Base-by-base conservation (phyloP, 1,284 basidiomycete genomes). In the Lentinus polychrous region DNA sequence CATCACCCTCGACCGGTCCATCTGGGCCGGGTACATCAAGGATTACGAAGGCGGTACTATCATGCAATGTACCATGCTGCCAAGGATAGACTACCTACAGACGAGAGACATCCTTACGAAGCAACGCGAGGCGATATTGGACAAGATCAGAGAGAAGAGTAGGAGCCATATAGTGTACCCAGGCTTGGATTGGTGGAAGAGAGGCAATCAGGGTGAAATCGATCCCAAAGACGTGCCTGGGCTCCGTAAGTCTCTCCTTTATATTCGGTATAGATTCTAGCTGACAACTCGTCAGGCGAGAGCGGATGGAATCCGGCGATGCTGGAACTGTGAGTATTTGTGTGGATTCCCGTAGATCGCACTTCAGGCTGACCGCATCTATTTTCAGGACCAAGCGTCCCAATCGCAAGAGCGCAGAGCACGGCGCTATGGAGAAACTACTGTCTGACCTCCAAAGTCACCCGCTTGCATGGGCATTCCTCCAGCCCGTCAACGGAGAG, bases 11-110 rank as follows among this genome's bases (percentile, higher is more conserved):
- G 86, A 90, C 50, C 81, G 94, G 35, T 84, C 91, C 1, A 76
- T 89, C 2, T 99, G 96, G 96, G 94, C 95, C 0, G 96, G 95
- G 1, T 99, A 99, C 66, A 99, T 99, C 81, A 99, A 99, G 67
- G 96, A 99, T 66, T 99, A 99, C 67, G 96, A 99, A 65, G 96
- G 96, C 42, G 95, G 94, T n/a, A 99, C 96, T 40, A 91, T 99
- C 70, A 98, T 99, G 95, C 94, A 96, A 67, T 99, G 96, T 63
- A 89, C 86, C 3, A 90, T 99, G 90, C 70, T 99, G 17, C 84
- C 81, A 20, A 89, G 91, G 59, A 83, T 99, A 54, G 83, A 93
- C 61, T 99, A 99, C 61, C 74, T 96, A 53, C 76, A 90, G 57
- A 92, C 92, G 50, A 77, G 81, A 44, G 83, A 83, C 49, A 83